Evolutionary conservation across 768 basidiomycete genomes (phyloP).

Genomic region (Naganishia vishniacii): DNA sequence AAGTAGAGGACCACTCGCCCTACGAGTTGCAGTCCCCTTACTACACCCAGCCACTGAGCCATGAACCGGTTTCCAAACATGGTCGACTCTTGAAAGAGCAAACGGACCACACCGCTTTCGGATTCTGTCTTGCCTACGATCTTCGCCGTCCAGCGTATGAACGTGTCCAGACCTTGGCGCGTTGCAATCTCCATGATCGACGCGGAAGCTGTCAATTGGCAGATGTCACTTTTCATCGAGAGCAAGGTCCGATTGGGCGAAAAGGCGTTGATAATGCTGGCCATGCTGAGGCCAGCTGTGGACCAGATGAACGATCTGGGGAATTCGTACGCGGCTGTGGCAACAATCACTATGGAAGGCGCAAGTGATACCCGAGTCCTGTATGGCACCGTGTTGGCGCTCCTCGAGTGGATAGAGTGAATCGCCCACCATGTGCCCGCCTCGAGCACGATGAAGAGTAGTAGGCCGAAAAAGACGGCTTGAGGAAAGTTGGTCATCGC

Average conservation of each 20-base stretch:
- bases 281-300: not conserved
- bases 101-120: not conserved
- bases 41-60: not conserved
- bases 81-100: not conserved
- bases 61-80: slow-evolving; percentile 6
- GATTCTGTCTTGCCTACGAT: not conserved
- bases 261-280: too few relatives aligned
- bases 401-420: too few relatives aligned
- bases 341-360: not conserved
- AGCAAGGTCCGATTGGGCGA: too few relatives aligned
- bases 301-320: not conserved
- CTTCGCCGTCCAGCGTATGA: not conserved
- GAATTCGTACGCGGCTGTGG: not conserved
- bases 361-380: not conserved
- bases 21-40: not conserved
- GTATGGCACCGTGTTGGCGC: not conserved
- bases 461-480: slow-evolving; percentile 63
- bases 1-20: not conserved
- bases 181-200: not conserved
- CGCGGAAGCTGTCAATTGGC: not conserved
- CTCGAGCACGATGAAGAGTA: slow-evolving; percentile 48
- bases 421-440: slow-evolving; percentile 2
- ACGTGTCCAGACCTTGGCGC: not conserved
- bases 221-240: not conserved
- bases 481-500: slow-evolving; percentile 91